Conservation (phyloP, 306 rosid species). For the Castanopsis chinensis region DNA sequence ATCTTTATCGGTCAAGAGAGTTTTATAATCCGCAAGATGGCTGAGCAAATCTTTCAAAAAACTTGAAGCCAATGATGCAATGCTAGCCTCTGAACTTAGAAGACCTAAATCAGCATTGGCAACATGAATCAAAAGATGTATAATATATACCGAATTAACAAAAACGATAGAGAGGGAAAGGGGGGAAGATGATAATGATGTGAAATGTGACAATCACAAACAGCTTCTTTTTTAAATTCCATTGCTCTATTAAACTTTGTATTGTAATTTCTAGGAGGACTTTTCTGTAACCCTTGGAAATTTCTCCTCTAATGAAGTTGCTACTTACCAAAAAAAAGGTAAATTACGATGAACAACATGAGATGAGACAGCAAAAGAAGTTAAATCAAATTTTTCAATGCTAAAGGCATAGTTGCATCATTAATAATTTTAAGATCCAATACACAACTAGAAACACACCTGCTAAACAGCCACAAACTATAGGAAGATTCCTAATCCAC, state of each 20-base stretch:
- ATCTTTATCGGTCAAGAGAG: conserved; percentile 30
- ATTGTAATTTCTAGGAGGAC: not conserved
- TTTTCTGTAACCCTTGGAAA: not conserved
- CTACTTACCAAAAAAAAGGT: not conserved
- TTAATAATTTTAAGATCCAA: not conserved
- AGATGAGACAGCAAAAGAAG: conserved; percentile 6
- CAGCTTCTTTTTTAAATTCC: not conserved
- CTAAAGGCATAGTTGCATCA: not conserved
- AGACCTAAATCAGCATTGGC: conserved; percentile 56
- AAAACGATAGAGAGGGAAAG: not conserved
- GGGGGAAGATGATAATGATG: not conserved
- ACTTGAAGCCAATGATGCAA: conserved; percentile 63
- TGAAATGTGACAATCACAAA: not conserved
- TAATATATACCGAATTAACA: not conserved
- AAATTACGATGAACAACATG: not conserved
- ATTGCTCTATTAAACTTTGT: not conserved
- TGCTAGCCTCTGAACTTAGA: conserved; percentile 54
- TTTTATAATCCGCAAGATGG: conserved; percentile 35
- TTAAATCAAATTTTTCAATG: not conserved
- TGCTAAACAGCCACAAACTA: conserved; percentile 63
- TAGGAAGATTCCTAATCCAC: conserved; percentile 60
- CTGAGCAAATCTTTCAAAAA: conserved; percentile 63
- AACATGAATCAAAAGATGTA: conserved; percentile 37
- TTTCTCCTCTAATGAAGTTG: not conserved
- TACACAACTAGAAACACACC: conserved; percentile 45